Evolutionary conservation across 176 grass and related monocot genomes (phyloP), one percentile per base, ranked within the genome.

Genomic region (Oryza punctata): DNA sequence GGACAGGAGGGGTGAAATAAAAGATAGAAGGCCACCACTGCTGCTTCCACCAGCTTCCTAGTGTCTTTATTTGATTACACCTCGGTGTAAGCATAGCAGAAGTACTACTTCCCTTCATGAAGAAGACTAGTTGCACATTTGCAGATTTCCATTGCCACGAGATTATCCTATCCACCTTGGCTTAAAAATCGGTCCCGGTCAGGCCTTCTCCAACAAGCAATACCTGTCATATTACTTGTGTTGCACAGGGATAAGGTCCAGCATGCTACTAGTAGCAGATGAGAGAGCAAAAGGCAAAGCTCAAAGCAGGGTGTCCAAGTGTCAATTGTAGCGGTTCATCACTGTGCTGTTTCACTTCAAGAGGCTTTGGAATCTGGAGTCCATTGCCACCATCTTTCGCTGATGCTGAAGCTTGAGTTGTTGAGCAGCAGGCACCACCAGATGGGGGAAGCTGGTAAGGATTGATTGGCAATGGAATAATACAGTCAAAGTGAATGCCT

Each of bases 401-500:
- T 64, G 77, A 30, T 64, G 38, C 66, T 65, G 54, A n/a, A 70
- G 52, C 23, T 44, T 63, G 74, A 79, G 76, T 86, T 46, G 69
- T 78, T 82, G 67, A 86, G 73, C 79, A 61, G 84, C 61, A 78
- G 41, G 2, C 57, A 61, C 21, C 57, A 61, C 8, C 52, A 25
- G 29, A 28, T 5, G 60, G 41, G 21, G 15, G 60, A 38, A 74
- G 73, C 59, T 65, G 71, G 82, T 70, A 70, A 35, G 75, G 65
- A 52, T 78, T 78, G 65, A 52, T 72, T 78, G 78, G 78, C 59
- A 21, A 41, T 64, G 78, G 65, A 86, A 86, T 90, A 82, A 78
- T 86, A 68, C 73, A 81, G 78, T 90, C 78, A 86, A 86, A 89
- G 88, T 33, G 28, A 86, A 78, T 45, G 52, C 23, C 82, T 82